Base-by-base conservation (phyloP, 257 asterid genomes). In the Solanum paucissectum region DNA sequence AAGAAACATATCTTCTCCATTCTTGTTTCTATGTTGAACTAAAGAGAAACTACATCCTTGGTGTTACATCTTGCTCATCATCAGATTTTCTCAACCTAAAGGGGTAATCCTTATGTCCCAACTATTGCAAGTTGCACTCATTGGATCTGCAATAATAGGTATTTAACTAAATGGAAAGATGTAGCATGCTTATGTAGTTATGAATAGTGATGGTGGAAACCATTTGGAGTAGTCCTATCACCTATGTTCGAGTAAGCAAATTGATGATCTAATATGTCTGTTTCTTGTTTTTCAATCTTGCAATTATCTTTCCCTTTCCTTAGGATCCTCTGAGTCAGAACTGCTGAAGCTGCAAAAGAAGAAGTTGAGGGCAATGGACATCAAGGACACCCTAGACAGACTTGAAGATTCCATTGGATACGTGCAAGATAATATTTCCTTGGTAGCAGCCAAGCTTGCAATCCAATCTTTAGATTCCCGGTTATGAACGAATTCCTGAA, bases 391-490 rank as follows among this genome's bases (percentile, higher is more conserved):
- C 49, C 46, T 92, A 44, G 93, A 91, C 90, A 94, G 98, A 87
- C 90, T 96, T 34, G 90, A 93, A 36, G 91, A 86, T 44, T 90
- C 96, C 44, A 60, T 88, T 14, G 90, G 89, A 62, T 87, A 92
- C 37, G 93, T 91, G 20, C 86, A 76, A 90, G 76, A 90, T 44
- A 95, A 93, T 84, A 91, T 95, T 71, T 89, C 94, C 21, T 58
- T 88, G 72, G 92, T 94, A 84, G 98, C 95, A 9, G 98, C 98
- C 84, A 96, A 95, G 92, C 96, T 95, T 86, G 98, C 98, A 49
- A 94, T 95, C 91, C 98, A 96, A 87, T 94, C 96, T 87, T 83
- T 95, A 34, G 90, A 88, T 84, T 27, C 62, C 87, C 79, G 29
- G 6, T 38, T 46, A 5, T 84, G 64, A 84, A 79, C 10, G 66